A percentile compares a stretch with the other conserved stretches of the same genome.
These are phyloP conservation scores for Monosporascus sp. DNA, from an alignment of 2,329 filamentous ascomycete species.

Conservation along the genomic window DNA sequence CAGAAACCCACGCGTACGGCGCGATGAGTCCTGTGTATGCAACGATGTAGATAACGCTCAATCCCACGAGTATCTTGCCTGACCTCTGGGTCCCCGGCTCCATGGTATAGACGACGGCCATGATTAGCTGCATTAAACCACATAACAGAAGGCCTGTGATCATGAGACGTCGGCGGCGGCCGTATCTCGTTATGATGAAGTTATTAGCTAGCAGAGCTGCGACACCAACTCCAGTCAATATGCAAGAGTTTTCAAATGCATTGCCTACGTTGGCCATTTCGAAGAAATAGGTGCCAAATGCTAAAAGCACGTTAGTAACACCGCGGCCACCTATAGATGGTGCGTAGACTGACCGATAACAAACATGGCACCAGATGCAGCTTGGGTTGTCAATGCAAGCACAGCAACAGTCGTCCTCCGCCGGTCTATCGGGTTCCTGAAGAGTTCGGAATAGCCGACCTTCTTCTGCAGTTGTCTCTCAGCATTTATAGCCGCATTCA, in stretches of 20 bases:
- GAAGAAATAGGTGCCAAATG: constrained; percentile 55
- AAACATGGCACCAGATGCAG: constrained; percentile 51
- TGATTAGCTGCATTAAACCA: constrained; percentile 48
- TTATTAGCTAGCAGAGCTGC: constrained; percentile 50
- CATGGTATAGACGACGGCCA: constrained; percentile 46
- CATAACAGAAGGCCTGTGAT: constrained; percentile 45
- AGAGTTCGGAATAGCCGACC: constrained; percentile 39
- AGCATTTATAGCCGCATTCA: constrained; percentile 30
- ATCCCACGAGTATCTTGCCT: constrained; percentile 44
- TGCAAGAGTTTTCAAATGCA: constrained; percentile 52
- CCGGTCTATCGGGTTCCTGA: constrained; percentile 46
- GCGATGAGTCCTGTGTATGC: constrained; percentile 49
- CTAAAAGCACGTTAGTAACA: constrained; percentile 23
- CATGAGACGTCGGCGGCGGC: constrained; percentile 49
- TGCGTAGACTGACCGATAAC: constrained; percentile 38
- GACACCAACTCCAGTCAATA: constrained; percentile 48
- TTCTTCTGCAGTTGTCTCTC: constrained; percentile 27
- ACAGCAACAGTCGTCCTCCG: constrained; percentile 44
- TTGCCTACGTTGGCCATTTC: constrained; percentile 51
- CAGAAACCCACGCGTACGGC: constrained; percentile 52
- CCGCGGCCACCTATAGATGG: not conserved
- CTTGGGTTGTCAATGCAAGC: constrained; percentile 43
- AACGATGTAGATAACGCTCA: constrained; percentile 49
- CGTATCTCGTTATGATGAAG: constrained; percentile 45
- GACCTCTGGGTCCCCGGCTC: constrained; percentile 30